Conservation (phyloP, 208 protist genomes). For the Herpetomonas tarakana region DNA sequence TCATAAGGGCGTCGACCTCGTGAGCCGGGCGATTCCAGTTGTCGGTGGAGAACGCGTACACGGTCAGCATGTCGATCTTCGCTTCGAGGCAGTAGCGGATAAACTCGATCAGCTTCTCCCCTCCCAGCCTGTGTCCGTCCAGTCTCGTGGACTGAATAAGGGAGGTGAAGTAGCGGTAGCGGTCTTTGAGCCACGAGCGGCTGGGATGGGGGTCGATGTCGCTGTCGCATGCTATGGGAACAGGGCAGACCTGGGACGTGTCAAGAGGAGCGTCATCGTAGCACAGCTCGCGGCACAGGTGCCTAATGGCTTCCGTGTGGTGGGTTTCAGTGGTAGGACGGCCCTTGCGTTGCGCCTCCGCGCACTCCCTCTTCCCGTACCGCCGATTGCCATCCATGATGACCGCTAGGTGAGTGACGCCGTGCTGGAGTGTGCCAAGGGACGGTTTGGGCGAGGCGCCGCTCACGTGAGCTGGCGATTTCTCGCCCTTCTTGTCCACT, state of each 20-base stretch:
- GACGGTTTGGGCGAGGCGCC: too few species aligned
- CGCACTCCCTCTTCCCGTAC: slow-evolving; percentile 42
- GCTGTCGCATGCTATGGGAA: neutral
- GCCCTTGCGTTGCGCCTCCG: neutral
- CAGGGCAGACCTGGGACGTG: neutral
- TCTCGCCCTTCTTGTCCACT: too few species aligned
- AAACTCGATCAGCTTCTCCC: slow-evolving; percentile 81
- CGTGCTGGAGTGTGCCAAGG: slow-evolving; percentile 10
- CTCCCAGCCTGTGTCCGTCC: slow-evolving; percentile 76
- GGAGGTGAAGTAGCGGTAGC: slow-evolving; percentile 22
- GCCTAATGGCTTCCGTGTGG: neutral
- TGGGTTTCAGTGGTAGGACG: neutral
- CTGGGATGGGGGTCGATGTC: neutral
- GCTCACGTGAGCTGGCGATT: too few species aligned
- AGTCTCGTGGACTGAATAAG: slow-evolving; percentile 56
- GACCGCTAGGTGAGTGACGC: slow-evolving; percentile 81
- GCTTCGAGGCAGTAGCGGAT: slow-evolving; percentile 59
- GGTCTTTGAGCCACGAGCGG: slow-evolving; percentile 12
- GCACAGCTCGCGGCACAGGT: neutral
- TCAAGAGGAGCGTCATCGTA: neutral
- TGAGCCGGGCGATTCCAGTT: slow-evolving; percentile 75
- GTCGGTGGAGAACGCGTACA: slow-evolving; percentile 90
- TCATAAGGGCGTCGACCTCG: slow-evolving; percentile 83
- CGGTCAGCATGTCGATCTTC: slow-evolving; percentile 72
- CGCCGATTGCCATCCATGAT: slow-evolving; percentile 92